Evolutionary conservation across 306 rosid species (phyloP), one percentile per base, ranked within the genome.

Genomic region (Pyrus bretschneideri): DNA sequence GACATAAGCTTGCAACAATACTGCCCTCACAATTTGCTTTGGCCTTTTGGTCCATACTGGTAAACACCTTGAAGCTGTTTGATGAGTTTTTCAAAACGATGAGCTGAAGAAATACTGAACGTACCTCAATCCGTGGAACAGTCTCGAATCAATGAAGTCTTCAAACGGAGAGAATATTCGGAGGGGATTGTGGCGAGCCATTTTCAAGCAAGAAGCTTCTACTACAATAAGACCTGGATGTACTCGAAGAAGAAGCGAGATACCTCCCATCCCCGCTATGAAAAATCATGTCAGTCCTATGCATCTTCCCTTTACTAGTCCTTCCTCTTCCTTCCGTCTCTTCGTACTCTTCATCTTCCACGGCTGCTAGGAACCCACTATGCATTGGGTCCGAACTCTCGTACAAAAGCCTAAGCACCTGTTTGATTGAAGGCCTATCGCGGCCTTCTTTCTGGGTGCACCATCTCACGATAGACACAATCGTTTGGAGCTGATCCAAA

Each of bases 161-260:
- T 90, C 80, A 86, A 79, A 87, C 69, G 11, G 93, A 90, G 22
- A 79, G 77, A 59, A 88, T 74, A 82, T 90, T 93, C 9, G 85
- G 78, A 3, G 99, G 97, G 31, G 99, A 91, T 67, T 90, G 96
- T 9, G 96, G 93, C 45, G 97, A 92, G 71, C 93, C 90, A 49
- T 67, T 87, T 83, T 96, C 99, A n/a, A 96, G 97, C 71, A 96
- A 86, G 80, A 91, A 92, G 80, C 90, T 96, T 81, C 98, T 88
- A 64, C 99, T 96, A 86, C 99, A 89, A 87, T 92, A 86, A 4
- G 99, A 92, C 73, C 93, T 82, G 23, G 99, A 88, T n/a, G 99
- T 96, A 81, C 99, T 96, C 14, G 99, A 96, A 59, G 99, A 96
- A 29, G 99, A 96, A 80, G 99, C 98, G 31, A 92, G 91, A 82